Evolutionary conservation across 768 basidiomycete genomes (phyloP), one percentile per base, ranked within the genome.

Genomic region (Artomyces pyxidatus): DNA sequence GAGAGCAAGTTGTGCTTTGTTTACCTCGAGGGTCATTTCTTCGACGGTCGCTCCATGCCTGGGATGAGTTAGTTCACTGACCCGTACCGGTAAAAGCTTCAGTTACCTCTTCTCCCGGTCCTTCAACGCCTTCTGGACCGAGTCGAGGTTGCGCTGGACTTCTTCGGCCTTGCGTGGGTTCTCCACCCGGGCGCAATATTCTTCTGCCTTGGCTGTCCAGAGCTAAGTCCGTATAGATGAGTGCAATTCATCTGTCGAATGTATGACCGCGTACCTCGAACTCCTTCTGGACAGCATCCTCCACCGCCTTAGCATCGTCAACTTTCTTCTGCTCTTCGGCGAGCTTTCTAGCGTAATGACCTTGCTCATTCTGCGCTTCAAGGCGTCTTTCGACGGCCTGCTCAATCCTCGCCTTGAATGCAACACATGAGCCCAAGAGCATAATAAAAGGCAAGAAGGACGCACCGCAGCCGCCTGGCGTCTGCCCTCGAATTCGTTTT

Each of bases 1-100:
- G 11, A 84, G 67, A 22, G 72, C 75, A 5, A 70, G 72, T 55
- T 76, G 76, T 10, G 83, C 78, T 49, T 74, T 78, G 61, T 82
- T 81, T 19, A 92, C 71, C 58, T 88, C 80, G 11, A 72, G 68
- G 0, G 82, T 76, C 73, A 95, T 78, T 43, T 90, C 81, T 45
- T 89, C 88, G 5, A 90, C 76, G 2, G 80, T 76, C 0, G 82
- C 81, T 7, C 90, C 89, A 45, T 89, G 81, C 35, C 85, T 89
- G 48, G 8, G 32, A 16, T 26, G 25, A 51, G 50, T 49, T 23
- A 58, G 45, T 7, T 37, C 1, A 21, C 21, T 14, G 45, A 29
- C 29, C 26, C 41, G 21, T 53, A 12, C 58, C 55, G 12, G 30
- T 35, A 17, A 22, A 21, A 28, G 3, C 12, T 17, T 25, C 28